Evolutionary conservation across 768 basidiomycete genomes (phyloP), one percentile per base, ranked within the genome.

Genomic region (Collybia sp.): DNA sequence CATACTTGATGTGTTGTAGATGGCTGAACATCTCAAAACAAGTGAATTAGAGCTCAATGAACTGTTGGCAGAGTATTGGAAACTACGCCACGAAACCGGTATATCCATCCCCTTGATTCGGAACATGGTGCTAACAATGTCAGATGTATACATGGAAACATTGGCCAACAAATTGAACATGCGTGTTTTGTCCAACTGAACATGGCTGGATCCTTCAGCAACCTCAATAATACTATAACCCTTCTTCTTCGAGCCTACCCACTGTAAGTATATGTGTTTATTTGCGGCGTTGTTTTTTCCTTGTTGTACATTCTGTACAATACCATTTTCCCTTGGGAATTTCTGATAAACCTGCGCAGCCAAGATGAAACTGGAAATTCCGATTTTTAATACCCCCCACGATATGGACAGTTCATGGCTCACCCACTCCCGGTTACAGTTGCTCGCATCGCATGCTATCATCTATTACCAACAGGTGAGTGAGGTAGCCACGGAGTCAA

Each of bases 61-160:
- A 46, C 70, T 96, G 15, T 71, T 96, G 34, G 68, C 78, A 8
- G 91, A 92, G 60, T 93, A 95, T 61, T 90, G 85, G 83, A 81
- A 75, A 46, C 68, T 92, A 43, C 74, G 88, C 33, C 83, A 87
- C 53, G 80, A 83, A 55, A 83, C 87, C 25, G 25, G 25, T 25
- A 56, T 85, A 90, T 88, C 57, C 31, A 58, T 61, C 16, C 15
- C 39, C 19, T 48, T 16, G 18, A 36, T 38, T 44, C 20, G 45
- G 40, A 49, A 4, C 44, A 35, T 31, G 10, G 47, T 36, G 45
- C 31, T 46, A 45, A 36, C 20, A 15, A 30, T 40, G 36, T 16
- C 52, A 90, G 89, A 89, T 60, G 76, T 89, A 1, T 92, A 88
- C 56, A 90, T 91, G 88, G 88, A 89, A 62, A 89, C 84, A 0